Evolutionary conservation across 2,329 filamentous ascomycete species (phyloP), one percentile per base, ranked within the genome.

Genomic region (Dothidotthia symphoricarpi): DNA sequence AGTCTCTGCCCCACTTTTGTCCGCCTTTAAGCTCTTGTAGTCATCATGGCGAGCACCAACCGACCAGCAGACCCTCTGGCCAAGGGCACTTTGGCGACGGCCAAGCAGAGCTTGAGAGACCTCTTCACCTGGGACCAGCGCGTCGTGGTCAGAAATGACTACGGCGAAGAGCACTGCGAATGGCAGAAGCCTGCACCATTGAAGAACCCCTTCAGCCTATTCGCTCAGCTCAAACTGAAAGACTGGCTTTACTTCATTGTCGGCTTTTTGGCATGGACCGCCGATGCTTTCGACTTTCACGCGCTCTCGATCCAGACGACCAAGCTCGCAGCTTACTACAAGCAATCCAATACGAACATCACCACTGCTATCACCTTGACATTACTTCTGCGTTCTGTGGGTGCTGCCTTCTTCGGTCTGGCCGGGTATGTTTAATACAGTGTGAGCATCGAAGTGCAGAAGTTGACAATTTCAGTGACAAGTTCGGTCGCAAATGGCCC

Each of bases 201-300:
- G 38, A 71, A 75, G 52, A 87, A 91, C 61, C 87, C 87, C 26
- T 70, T 91, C 67, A 79, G 74, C 25, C 73, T 91, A 19, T 72
- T 88, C 45, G 74, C 73, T 17, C 75, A 82, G 66, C 74, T 93
- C 12, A 76, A 74, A 3, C 70, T 71, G 16, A 78, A 74, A 43
- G 81, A 85, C 59, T 91, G 86, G 86, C 58, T 86, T 12, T 89
- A 86, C 70, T 73, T 91, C 69, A 48, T 85, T 27, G 83, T 88
- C 9, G 86, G 85, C 3, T 81, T 90, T 59, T 66, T 76, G 24
- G 82, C 85, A 12, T 91, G 87, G 87, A 85, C 80, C 1, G 86
- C 85, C 39, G 87, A 91, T 63, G 86, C 86, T 3, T 91, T 90
- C 62, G 86, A 89, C 66, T 91, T 90, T 61, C 85, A 89, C 66